Base-by-base conservation (phyloP, 2,329 filamentous ascomycete genomes). In the Aureobasidium zeae region DNA sequence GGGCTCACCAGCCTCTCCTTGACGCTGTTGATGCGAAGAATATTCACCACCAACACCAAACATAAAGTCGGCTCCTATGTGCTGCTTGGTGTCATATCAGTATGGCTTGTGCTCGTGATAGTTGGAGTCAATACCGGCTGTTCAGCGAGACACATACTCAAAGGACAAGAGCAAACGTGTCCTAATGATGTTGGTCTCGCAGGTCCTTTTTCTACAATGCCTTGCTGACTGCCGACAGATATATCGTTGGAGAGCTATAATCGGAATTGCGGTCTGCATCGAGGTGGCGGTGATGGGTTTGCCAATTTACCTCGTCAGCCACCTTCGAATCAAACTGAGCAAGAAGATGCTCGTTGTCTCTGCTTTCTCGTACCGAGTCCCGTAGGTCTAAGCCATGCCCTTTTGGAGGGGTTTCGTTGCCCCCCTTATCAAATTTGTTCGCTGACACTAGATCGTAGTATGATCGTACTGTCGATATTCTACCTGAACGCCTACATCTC, bases 301-400 rank as follows among this genome's bases (percentile, higher is more conserved):
- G 1, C 50, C 55, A 1, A 31, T 55, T 6, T 38, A 51, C 7
- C 52, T 57, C 16, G 52, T 58, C 25, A 53, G 45, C 45, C 52
- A 51, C 4, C 48, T 58, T 11, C 56, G 57, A 25, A 57, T 57
- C 55, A 53, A 49, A 28, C 31, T 38, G 9, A 47, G 52, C 43
- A 55, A 55, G 45, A 58, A 58, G 33, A 19, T 53, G 26, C 54
- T 54, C 22, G 55, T 58, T 12, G 50, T 54, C 20, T 47, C 50
- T 25, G 55, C 55, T 4, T 58, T 58, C 34, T 52, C 50, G 13
- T 57, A 57, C 35, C 45, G 56, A 29, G 32, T 56, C 13, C 37
- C 48, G 20, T 55, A 52, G 22, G 52, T 50, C n/a, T n/a, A n/a
- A n/a, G n/a, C n/a, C n/a, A n/a, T n/a, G n/a, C n/a, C n/a, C n/a